Conservation (phyloP, 208 protist species). For the Leishmania arabica region DNA sequence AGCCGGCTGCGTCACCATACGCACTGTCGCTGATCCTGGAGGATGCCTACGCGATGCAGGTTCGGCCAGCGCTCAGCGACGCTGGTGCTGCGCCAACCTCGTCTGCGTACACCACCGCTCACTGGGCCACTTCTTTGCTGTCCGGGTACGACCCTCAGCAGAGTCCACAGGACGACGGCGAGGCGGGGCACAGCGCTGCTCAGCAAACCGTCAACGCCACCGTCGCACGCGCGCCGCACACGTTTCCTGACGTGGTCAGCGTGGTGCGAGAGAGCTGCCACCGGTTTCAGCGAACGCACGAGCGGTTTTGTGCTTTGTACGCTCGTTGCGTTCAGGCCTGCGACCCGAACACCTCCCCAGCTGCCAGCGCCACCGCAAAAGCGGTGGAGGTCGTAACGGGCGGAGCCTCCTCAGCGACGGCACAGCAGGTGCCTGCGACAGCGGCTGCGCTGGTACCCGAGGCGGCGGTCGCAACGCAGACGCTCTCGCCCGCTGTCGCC, state of each 20-base stretch:
- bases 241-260: constrained; percentile 41
- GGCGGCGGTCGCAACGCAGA: neutral
- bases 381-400: neutral
- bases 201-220: neutral
- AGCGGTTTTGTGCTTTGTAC: constrained; percentile 26
- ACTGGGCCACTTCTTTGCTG: constrained; percentile 25
- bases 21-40: constrained; percentile 45
- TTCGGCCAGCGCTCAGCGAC: neutral
- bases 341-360: neutral
- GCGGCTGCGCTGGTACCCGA: neutral
- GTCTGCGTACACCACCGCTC: neutral
- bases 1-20: constrained; percentile 30
- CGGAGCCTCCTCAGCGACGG: neutral
- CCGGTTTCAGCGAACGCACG: constrained; percentile 41
- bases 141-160: neutral
- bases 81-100: neutral
- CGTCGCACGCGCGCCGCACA: constrained; percentile 13
- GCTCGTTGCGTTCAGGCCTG: constrained; percentile 1
- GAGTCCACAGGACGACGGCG: neutral
- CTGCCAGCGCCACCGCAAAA: neutral
- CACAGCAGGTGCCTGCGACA: neutral
- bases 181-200: no score
- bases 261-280: constrained; percentile 57
- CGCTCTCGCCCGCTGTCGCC: constrained; percentile 8
- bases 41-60: constrained; percentile 41